A percentile compares a stretch with the other conserved stretches of the same genome.
These are phyloP conservation scores for Leucosporidium scottii DNA, from an alignment of 768 basidiomycete genomes.

Conservation along the genomic window DNA sequence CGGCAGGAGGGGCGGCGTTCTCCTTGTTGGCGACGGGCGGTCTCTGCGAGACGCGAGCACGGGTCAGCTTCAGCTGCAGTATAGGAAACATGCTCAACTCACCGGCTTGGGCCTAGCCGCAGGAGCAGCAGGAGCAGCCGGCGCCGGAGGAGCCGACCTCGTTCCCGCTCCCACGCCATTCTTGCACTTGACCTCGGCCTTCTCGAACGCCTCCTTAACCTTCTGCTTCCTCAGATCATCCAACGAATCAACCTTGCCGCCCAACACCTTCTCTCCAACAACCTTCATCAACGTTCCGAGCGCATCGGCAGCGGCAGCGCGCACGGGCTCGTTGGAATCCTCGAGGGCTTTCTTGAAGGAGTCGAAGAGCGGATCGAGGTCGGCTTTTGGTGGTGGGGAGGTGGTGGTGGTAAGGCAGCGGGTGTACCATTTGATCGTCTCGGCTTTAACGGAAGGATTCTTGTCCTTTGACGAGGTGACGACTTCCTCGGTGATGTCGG, in stretches of 20 bases:
- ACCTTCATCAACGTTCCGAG: slow-evolving; percentile 93
- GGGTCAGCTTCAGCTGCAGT: background rate
- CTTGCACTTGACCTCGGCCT: slow-evolving; percentile 85
- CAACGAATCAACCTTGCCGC: slow-evolving; percentile 73
- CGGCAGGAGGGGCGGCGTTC: background rate
- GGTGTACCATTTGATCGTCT: slow-evolving; percentile 75
- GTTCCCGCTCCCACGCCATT: slow-evolving; percentile 38
- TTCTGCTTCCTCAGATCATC: slow-evolving; percentile 82
- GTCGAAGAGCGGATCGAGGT: slow-evolving; percentile 76
- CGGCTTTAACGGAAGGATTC: slow-evolving; percentile 95
- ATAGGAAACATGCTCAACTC: background rate
- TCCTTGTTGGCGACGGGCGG: slow-evolving; percentile 2
- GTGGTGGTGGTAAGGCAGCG: slow-evolving; percentile 68
- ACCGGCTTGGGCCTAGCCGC: slow-evolving; percentile 41
- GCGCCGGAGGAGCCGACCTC: slow-evolving; percentile 44
- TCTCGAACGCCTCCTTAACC: slow-evolving; percentile 88
- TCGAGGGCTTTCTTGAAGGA: slow-evolving; percentile 67
- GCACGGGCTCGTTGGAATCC: slow-evolving; percentile 79
- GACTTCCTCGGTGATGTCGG: slow-evolving; percentile 77
- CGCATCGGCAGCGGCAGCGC: slow-evolving; percentile 79
- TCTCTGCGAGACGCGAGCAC: background rate
- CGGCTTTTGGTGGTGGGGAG: slow-evolving; percentile 60
- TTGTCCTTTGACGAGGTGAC: slow-evolving; percentile 71
- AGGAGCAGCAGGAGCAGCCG: slow-evolving; percentile 41
- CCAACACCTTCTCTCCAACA: slow-evolving; percentile 85